Evolutionary conservation across 768 basidiomycete species (phyloP), one percentile per base, ranked within the genome.

Genomic region (Ramaria sp.): DNA sequence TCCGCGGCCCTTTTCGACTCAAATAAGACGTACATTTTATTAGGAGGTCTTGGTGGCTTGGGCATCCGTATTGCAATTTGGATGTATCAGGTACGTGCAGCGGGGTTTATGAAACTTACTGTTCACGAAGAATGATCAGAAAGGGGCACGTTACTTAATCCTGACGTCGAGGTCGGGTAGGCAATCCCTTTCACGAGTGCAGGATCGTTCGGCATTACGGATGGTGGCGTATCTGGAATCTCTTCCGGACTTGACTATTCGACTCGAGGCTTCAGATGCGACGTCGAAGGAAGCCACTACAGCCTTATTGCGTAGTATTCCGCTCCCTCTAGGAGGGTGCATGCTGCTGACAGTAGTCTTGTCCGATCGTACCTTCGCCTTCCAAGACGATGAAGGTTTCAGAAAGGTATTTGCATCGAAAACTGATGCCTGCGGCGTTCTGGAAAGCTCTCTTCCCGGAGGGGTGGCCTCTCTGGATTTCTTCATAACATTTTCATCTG

Each of bases 31-130:
- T 74, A 75, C 53, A 30, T 75, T 10, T 63, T 74, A 4, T 41
- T 74, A 4, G 74, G 73, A 13, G 74, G 73, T 4, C 67, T 74
- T 30, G 72, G 74, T 1, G 66, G 66, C 7, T 59, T 76, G 7
- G 74, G 74, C 1, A 51, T 68, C 19, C 68, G 71, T 24, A 54
- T 72, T n/a, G 73, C 74, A 9, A 46, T 71, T n/a, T 75, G 70
- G 68, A 70, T 76, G 71, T 75, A 75, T 58, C 49, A 70, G 64
- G 74, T 74, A 49, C 6, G 67, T 38, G 15, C 31, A 13, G 4
- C 15, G 24, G 15, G 3, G 11, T 24, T 19, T 47, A 27, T 46
- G 27, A 10, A 30, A 49, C 24, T 17, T 62, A 3, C 10, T 48
- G 17, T 48, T 38, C 2, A 43, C 15, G 15, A 22, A 34, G 15